Evolutionary conservation across 345 rosid genomes (phyloP), one percentile per base, ranked within the genome.

Genomic region (Pseudoturritis turrita): DNA sequence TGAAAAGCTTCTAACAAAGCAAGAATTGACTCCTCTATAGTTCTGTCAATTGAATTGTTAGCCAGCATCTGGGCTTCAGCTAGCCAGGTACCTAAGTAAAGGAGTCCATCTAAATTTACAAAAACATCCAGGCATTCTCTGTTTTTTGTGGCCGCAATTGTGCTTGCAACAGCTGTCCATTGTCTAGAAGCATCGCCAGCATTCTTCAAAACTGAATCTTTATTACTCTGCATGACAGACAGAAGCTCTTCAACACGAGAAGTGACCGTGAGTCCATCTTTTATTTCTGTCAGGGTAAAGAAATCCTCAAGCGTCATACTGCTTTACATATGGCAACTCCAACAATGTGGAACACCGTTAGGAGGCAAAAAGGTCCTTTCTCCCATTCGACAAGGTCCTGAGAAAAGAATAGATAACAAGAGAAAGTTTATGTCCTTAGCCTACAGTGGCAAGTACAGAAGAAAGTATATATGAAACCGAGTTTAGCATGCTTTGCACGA

Each of bases 91-190:
- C 82, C 79, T 9, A 95, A 67, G 81, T 86, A 87, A 40, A 44
- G 75, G 49, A 91, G 83, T n/a, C 99, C 99, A 75, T 87, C 96
- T 81, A 89, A 81, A 63, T 86, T 80, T 68, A 88, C 79, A 78
- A 95, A 95, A 77, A 84, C 93, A 83, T 95, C 88, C 46, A 95
- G 90, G 69, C 99, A 89, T 49, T 91, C 98, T 83, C 79, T 86
- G 75, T 81, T 87, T 72, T 89, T 96, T 1, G 98, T 91, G 25
- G 89, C 92, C 26, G 89, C 80, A 65, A 95, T 83, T 15, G 91
- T 78, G 80, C 88, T 86, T 18, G 96, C 96, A 72, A 91, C 96
- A 55, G 96, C 89, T 58, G 89, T 77, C 97, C 96, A 91, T 53
- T 91, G 96, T 79, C 96, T 89, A 81, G 81, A 83, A 65, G 88